A percentile compares a stretch with the other conserved stretches of the same genome.
Conservation (phyloP, 176 grass and related monocot genomes). For the Oryza nivara region DNA sequence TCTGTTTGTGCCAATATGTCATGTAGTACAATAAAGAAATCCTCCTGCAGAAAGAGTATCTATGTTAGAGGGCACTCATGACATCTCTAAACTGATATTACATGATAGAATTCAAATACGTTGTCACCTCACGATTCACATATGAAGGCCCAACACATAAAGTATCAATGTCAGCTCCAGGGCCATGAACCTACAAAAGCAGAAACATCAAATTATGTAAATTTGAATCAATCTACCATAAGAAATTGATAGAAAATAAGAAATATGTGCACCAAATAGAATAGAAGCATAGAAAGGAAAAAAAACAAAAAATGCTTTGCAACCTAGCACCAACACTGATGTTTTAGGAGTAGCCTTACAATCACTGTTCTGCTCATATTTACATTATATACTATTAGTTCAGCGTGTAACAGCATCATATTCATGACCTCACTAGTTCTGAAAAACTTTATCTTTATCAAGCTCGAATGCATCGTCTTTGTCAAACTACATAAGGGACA, state of each 20-base stretch:
- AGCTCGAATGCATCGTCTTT: no score
- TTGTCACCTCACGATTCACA: constrained; percentile 86
- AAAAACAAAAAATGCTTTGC: neutral
- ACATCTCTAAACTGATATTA: neutral
- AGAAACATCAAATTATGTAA: constrained; percentile 25
- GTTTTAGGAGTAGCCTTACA: neutral
- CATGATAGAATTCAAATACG: constrained; percentile 21
- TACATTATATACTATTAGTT: neutral
- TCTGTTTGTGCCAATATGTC: constrained; percentile 72
- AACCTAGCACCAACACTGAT: neutral
- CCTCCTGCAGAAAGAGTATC: constrained; percentile 64
- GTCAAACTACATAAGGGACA: no score
- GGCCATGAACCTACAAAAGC: constrained; percentile 79
- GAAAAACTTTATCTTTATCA: neutral
- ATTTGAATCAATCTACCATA: neutral
- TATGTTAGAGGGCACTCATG: constrained; percentile 26
- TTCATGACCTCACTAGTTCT: neutral
- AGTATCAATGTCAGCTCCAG: constrained; percentile 94
- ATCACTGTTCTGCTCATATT: neutral
- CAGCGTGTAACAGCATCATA: neutral
- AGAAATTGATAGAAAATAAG: neutral
- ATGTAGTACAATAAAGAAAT: constrained; percentile 94
- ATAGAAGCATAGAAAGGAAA: neutral
- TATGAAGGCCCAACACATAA: constrained; percentile 97
- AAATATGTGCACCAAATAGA: neutral